phyloP scores from a whole-genome alignment of 306 rosid genomes.

The Sesbania bispinosa region DNA sequence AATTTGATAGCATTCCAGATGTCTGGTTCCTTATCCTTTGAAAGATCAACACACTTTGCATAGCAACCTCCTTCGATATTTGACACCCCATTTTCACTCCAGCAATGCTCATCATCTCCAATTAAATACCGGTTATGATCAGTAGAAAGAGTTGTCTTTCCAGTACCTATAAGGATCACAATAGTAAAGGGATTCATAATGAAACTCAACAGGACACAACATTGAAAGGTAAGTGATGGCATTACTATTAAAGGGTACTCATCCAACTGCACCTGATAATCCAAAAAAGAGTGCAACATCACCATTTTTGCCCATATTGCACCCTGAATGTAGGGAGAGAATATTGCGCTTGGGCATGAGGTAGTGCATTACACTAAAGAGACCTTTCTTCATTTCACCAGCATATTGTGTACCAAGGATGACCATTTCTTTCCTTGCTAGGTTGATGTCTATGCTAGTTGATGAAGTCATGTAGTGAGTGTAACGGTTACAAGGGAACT shows the following conservation, averaged over 20 bases:
- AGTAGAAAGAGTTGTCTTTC: conserved; percentile 80
- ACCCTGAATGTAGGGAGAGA: conserved; percentile 85
- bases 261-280: conserved; percentile 53
- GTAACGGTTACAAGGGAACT: conserved; percentile 82
- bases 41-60: conserved; percentile 79
- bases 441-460: conserved; percentile 74
- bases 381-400: conserved; percentile 91
- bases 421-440: conserved; percentile 80
- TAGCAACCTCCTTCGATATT: conserved; percentile 92
- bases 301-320: conserved; percentile 80
- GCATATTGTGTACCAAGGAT: conserved; percentile 88
- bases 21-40: conserved; percentile 71
- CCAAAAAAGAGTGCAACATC: conserved; percentile 90
- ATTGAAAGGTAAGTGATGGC: conserved; percentile 4
- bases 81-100: conserved; percentile 79
- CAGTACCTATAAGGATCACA: conserved; percentile 49
- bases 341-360: conserved; percentile 79
- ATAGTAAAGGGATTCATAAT: not conserved
- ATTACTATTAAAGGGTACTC: not conserved
- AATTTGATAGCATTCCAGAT: conserved; percentile 83
- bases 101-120: conserved; percentile 87
- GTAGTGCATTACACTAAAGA: conserved; percentile 80
- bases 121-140: conserved; percentile 72
- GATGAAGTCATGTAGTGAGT: conserved; percentile 91
- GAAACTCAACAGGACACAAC: conserved; percentile 1